Conservation (phyloP, 176 grass and related monocot species). For the Aegilops longissima region DNA sequence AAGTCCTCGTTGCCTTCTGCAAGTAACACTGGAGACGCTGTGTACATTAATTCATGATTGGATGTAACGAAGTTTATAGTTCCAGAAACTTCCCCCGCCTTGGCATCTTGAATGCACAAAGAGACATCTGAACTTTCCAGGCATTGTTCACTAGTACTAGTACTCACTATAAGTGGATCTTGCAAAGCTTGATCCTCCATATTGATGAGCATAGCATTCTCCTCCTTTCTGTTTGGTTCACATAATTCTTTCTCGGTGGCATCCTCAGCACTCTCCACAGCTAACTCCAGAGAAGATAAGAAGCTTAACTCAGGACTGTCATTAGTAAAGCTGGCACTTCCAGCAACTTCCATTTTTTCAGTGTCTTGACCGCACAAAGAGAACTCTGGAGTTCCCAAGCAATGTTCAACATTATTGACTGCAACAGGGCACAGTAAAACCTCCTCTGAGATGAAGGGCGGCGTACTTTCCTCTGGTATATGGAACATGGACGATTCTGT, state of each 20-base stretch:
- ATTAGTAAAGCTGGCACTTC: neutral
- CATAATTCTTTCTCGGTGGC: neutral
- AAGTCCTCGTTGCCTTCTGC: neutral
- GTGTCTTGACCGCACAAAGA: neutral
- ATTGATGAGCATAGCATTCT: neutral
- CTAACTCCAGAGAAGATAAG: conserved; percentile 20
- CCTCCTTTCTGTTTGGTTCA: neutral
- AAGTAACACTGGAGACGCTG: neutral
- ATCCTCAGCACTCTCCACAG: neutral
- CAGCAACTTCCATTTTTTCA: neutral
- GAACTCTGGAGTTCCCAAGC: neutral
- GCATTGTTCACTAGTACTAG: neutral
- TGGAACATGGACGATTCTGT: neutral
- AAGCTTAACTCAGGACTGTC: neutral
- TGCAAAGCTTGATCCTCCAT: neutral
- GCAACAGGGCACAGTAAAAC: neutral
- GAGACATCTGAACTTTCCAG: neutral
- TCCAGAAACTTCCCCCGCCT: conserved; percentile 2
- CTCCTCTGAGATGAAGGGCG: neutral
- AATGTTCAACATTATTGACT: neutral
- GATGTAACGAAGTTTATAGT: neutral
- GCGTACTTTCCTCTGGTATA: conserved; percentile 1
- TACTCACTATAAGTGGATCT: neutral
- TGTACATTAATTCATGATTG: conserved; percentile 10
- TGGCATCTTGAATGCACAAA: conserved; percentile 6